Evolutionary conservation across 345 rosid species (phyloP).

Genomic region (Dipteronia sinensis): DNA sequence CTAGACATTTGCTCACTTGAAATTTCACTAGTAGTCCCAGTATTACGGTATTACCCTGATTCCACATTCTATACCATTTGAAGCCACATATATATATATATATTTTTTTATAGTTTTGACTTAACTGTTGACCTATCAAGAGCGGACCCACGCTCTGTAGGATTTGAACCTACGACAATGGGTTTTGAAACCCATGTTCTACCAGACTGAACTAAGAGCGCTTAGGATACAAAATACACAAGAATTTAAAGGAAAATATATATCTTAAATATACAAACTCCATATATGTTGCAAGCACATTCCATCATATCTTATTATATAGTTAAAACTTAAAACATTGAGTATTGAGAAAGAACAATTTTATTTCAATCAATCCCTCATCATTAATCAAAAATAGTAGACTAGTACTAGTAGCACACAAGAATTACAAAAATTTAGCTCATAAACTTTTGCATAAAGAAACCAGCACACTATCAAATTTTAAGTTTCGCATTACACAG

Average conservation of each 20-base stretch:
- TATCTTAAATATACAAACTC: background rate
- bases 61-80: background rate
- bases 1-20: background rate
- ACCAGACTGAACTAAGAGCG: background rate
- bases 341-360: background rate
- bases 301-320: background rate
- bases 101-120: background rate
- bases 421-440: background rate
- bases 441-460: background rate
- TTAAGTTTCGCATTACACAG: no score
- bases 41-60: background rate
- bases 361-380: background rate
- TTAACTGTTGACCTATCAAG: background rate
- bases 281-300: background rate
- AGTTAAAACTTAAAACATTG: no score
- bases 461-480: background rate
- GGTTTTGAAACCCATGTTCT: background rate
- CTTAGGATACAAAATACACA: background rate
- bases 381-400: background rate
- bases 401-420: background rate
- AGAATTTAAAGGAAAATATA: no score
- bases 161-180: background rate
- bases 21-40: background rate
- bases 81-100: background rate
- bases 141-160: background rate